A percentile compares a stretch with the other conserved stretches of the same genome.
Evolutionary conservation across 2,329 filamentous ascomycete species (phyloP).

Genomic region (Aquanectria penicillioides): DNA sequence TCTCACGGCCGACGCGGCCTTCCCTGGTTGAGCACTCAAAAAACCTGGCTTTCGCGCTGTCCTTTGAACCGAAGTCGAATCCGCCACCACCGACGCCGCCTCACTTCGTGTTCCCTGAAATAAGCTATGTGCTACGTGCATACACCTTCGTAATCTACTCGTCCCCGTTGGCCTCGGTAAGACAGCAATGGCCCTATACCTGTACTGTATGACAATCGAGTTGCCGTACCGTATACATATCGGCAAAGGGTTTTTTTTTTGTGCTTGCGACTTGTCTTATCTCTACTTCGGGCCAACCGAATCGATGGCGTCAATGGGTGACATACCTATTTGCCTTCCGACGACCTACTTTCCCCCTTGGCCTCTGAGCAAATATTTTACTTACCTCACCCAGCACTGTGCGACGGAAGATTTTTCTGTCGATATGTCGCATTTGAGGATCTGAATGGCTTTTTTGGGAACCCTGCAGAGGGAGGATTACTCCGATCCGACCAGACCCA

Average conservation of each 20-base stretch:
- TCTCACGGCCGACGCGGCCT: slow-evolving; percentile 13
- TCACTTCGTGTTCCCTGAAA: slow-evolving; percentile 33
- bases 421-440: slow-evolving; percentile 19
- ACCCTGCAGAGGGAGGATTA: slow-evolving; percentile 26
- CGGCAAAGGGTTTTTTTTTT: slow-evolving; percentile 29
- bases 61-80: slow-evolving; percentile 40
- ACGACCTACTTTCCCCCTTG: slow-evolving; percentile 8
- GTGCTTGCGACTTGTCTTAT: slow-evolving; percentile 27
- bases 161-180: slow-evolving; percentile 32
- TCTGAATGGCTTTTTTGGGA: slow-evolving; percentile 27
- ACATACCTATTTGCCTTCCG: slow-evolving; percentile 3
- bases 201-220: slow-evolving; percentile 33
- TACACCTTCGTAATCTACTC: slow-evolving; percentile 29
- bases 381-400: not conserved
- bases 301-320: slow-evolving; percentile 17
- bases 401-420: not conserved
- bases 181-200: slow-evolving; percentile 4
- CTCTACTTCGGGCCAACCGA: slow-evolving; percentile 32
- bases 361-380: not conserved
- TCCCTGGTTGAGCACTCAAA: not conserved
- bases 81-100: slow-evolving; percentile 39
- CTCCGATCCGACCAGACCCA: slow-evolving; percentile 32
- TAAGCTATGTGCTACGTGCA: slow-evolving; percentile 8
- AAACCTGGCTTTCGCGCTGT: slow-evolving; percentile 3
- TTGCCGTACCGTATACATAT: slow-evolving; percentile 33